Evolutionary conservation across 140 eudicot species (phyloP).

Genomic region (Anethum foeniculum): DNA sequence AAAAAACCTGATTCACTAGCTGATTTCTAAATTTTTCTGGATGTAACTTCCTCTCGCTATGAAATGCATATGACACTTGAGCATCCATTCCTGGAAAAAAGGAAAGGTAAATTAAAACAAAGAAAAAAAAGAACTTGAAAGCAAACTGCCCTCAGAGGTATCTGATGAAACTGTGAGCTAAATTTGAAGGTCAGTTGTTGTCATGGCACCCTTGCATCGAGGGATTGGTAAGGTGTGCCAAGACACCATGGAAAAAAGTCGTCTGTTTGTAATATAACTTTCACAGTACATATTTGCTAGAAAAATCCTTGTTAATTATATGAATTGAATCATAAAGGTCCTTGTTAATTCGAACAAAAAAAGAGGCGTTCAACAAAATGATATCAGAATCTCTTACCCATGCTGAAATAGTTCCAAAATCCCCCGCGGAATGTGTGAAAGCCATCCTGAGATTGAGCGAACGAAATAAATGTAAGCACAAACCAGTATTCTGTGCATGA

Average conservation of each 20-base stretch:
- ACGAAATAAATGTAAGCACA: slow-evolving; percentile 1
- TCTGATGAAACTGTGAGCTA: background rate
- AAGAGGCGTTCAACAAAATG: background rate
- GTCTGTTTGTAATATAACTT: too few relatives aligned
- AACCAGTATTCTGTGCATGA: background rate
- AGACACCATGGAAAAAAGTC: background rate
- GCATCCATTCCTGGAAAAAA: slow-evolving; percentile 53
- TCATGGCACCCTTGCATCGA: background rate
- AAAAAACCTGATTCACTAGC: slow-evolving; percentile 58
- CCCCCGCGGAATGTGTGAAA: slow-evolving; percentile 83
- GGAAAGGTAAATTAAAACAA: background rate
- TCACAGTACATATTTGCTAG: too few relatives aligned
- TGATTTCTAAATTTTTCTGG: slow-evolving; percentile 86
- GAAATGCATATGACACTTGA: slow-evolving; percentile 90
- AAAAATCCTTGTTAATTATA: background rate
- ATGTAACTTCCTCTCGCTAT: slow-evolving; percentile 63
- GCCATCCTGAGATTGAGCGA: slow-evolving; percentile 47
- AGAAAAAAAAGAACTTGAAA: background rate
- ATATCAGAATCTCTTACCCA: slow-evolving; percentile 42
- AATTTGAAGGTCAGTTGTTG: background rate
- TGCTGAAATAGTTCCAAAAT: slow-evolving; percentile 96
- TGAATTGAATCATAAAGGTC: background rate
- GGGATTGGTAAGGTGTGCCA: background rate
- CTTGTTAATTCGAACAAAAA: background rate
- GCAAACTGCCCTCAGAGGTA: slow-evolving; percentile 19